Base-by-base conservation (phyloP, 306 rosid genomes). In the Vigna hirtella region DNA sequence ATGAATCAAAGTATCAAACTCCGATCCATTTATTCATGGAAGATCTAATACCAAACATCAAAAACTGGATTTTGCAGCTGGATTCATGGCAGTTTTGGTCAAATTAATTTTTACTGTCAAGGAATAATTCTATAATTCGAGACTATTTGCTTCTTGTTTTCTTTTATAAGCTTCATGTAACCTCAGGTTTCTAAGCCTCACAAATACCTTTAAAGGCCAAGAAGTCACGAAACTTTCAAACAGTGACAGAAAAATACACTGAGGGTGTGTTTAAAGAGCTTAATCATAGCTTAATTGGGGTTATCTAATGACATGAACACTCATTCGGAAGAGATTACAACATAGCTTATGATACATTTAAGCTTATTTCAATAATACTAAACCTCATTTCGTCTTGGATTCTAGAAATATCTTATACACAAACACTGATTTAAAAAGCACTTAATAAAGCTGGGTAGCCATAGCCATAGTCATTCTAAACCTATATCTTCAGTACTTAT, bases 1-100 rank as follows among this genome's bases (percentile, higher is more conserved):
- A 71, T 52, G 20, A 53, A 72, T 14, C 10, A 4, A 55, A 72
- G 43, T 61, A 32, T 61, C 67, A 61, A 61, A 61, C 52, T 38
- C 51, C 50, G 17, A 14, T 38, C 52, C 22, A 22, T 51, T 72
- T 53, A 14, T 72, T 72, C 16, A 36, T 20, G 11, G 38, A 53
- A 11, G 18, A 50, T 72, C 51, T 7, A 51, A 49, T 15, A 22
- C 17, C 11, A 66, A 62, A 45, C 53, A 22, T 9, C 36, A 71
- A 45, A 38, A 51, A 70, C 18, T 28, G 16, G 58, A 48, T 50
- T 49, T 15, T n/a, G 9, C 26, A 15, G 16, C 50, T 66, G 34
- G 10, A 66, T 40, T 66, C 30, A 38, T 18, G 70, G 28, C 4
- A n/a, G 36, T 28, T 38, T 42, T 13, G 34, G 7, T 11, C 6